Evolutionary conservation across 2,329 filamentous ascomycete species (phyloP), one percentile per base, ranked within the genome.

Genomic region (Zalaria sp.): DNA sequence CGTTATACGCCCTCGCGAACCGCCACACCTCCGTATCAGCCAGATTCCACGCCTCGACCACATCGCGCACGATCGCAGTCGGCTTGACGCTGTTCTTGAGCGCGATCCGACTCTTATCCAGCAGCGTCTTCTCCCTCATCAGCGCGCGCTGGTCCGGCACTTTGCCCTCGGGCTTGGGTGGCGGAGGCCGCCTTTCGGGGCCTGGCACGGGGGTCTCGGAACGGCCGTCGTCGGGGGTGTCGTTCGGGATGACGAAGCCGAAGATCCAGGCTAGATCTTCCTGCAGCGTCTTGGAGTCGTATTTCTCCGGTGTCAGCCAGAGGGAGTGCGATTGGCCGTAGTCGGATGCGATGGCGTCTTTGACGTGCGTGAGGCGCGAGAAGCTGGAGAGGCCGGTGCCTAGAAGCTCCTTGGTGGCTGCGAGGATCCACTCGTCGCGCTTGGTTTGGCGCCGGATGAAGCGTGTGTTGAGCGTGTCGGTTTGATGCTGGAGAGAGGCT

Each of bases 231-330:
- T 69, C 60, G 10, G 38, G 35, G 3, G 72, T 66, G 7, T 66
- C 63, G 18, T 67, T 62, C 2, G 88, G 84, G 6, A 95, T 71
- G 9, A 71, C 67, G 60, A 96, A 96, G 41, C 89, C 91, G 57
- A 96, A 85, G 50, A 81, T 74, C 86, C 87, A 96, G 55, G 89
- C 81, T 2, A 94, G 66, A 5, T 80, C 60, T 26, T 59, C 55
- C 35, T 55, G 63, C 29, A 44, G 38, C 8, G 28, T 5, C 8
- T 42, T 38, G 25, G 34, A 40, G 44, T 39, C 40, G 4, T 40
- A 35, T 46, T 46, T 58, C 53, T 83, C 78, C n/a, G 84, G 83
- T 0, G 80, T 81, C 18, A 94, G 66, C 88, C 88, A 95, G 18
- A 95, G 67, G 0, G 80, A 79, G 49, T 77, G 77, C 0, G 76